These are phyloP conservation scores for Neonectria punicea DNA, from an alignment of 2,329 filamentous ascomycete species.

Conservation along the genomic window DNA sequence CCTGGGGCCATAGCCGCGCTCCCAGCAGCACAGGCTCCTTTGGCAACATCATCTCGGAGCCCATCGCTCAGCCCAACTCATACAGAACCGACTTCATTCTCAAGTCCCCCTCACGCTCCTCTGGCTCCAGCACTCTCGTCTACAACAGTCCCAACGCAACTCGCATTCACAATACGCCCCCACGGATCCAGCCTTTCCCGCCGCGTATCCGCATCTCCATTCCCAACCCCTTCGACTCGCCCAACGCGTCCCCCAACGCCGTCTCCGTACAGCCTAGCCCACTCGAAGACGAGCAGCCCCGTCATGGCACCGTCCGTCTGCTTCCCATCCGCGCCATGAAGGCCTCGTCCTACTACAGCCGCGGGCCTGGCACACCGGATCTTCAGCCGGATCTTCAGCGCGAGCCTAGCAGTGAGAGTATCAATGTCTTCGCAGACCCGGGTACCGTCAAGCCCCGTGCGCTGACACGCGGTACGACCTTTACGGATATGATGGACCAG, in stretches of 20 bases:
- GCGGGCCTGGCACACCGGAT: conserved; percentile 45
- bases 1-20: conserved; percentile 27
- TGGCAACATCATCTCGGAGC: conserved; percentile 65
- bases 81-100: conserved; percentile 66
- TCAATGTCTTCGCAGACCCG: conserved; percentile 64
- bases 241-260: conserved; percentile 40
- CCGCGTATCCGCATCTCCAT: conserved; percentile 46
- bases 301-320: conserved; percentile 45
- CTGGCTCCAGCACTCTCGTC: conserved; percentile 27
- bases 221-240: conserved; percentile 51
- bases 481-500: conserved; percentile 64
- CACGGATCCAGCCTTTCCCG: conserved; percentile 27
- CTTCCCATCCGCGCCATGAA: conserved; percentile 55
- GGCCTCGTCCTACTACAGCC: conserved; percentile 39
- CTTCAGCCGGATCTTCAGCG: conserved; percentile 52
- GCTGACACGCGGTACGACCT: conserved; percentile 56
- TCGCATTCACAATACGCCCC: conserved; percentile 19
- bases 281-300: conserved; percentile 39
- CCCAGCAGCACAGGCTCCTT: conserved; percentile 41
- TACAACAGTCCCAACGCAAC: conserved; percentile 11
- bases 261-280: conserved; percentile 38
- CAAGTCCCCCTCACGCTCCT: conserved; percentile 43
- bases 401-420: conserved; percentile 60
- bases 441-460: conserved; percentile 46
- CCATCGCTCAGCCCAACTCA: conserved; percentile 58